phyloP scores from a whole-genome alignment of 108 stramenopile genomes.

The Hondaea fermentalgiana region DNA sequence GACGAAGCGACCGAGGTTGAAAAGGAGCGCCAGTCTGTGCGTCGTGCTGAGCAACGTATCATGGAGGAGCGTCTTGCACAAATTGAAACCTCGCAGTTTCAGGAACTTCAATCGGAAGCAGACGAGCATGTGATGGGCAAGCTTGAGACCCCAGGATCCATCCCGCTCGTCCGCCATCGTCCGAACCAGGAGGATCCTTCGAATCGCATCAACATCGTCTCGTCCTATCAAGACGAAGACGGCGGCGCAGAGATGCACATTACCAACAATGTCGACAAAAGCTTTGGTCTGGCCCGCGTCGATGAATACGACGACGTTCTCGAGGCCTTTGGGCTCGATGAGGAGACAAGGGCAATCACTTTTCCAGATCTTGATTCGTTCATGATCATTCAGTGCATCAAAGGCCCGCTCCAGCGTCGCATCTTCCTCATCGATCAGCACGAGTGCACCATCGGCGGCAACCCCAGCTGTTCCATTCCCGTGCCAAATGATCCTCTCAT shows the following conservation, averaged over 20 bases:
- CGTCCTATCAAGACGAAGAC: neutral
- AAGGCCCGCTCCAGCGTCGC: neutral
- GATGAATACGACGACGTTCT: neutral
- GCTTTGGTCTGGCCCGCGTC: conserved; percentile 10
- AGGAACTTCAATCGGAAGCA: neutral
- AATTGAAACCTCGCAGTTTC: neutral
- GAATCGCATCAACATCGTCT: neutral
- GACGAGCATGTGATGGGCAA: neutral
- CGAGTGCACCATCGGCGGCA: conserved; percentile 13
- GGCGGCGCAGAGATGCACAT: neutral
- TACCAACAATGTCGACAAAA: conserved; percentile 3
- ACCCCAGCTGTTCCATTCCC: neutral
- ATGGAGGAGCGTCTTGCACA: neutral
- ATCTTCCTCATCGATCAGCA: neutral
- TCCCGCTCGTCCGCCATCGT: neutral
- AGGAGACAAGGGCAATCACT: neutral
- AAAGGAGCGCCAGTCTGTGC: neutral
- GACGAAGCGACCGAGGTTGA: neutral
- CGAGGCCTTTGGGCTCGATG: neutral
- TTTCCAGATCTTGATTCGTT: neutral
- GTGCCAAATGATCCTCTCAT: neutral
- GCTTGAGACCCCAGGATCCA: neutral
- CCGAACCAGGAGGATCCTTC: neutral
- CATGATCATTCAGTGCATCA: conserved; percentile 1
- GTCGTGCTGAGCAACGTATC: neutral